Evolutionary conservation across 805 yeast genomes (phyloP), one percentile per base, ranked within the genome.

Genomic region (Kuraishia hungarica): DNA sequence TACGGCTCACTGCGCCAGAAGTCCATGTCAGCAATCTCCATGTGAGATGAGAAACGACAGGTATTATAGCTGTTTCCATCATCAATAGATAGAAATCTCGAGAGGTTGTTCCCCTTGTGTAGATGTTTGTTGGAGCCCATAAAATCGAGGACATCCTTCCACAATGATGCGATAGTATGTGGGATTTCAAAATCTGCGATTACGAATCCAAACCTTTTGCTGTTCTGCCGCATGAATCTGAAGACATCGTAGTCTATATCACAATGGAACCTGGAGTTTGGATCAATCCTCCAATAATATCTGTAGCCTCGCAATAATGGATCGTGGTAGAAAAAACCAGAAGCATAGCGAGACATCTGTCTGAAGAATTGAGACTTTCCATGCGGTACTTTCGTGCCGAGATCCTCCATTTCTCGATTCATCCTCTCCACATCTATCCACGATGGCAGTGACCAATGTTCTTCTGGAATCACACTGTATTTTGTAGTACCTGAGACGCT

Each of bases 21-120:
- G 54, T 83, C 84, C 64, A 87, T 73, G 57, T 85, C 86, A 1
- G 87, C 94, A 55, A 87, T 73, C 71, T 86, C 91, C 60, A 86
- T 86, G 67, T 86, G 86, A 6, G 89, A 78, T 94, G 94, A 87
- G 67, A 85, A 89, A 67, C 89, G 96, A 65, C 96, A 88, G 63
- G 80, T 65, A 64, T 87, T 88, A 68, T 84, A 89, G 0, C 80
- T 69, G 56, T 77, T 78, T 48, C 90, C 94, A 3, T 70, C 64
- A 66, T 87, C 88, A 60, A 79, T 72, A 13, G 86, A 78, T 22
- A 87, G 70, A 68, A 87, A 87, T 19, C 77, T 76, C 68, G 83
- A 66, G 60, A 85, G 72, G 61, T 84, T 82, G 66, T 85, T 70
- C 48, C 67, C 58, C 55, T 69, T 66, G 51, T 66, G 67, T 50